Conservation (phyloP, 306 rosid genomes). For the Sechiopsis laciniata region DNA sequence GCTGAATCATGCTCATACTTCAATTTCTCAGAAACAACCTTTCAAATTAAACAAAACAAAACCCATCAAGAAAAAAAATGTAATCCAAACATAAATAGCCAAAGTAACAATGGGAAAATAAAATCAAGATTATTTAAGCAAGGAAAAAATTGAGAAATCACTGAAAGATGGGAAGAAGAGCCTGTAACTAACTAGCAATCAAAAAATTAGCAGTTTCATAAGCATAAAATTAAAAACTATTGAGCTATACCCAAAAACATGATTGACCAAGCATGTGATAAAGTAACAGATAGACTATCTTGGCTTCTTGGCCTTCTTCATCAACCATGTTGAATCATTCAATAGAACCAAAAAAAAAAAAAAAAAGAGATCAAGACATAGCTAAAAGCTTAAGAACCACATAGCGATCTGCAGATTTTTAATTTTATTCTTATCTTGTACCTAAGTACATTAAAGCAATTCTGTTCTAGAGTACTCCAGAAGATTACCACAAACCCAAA, state of each 20-base stretch:
- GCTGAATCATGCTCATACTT: conserved; percentile 49
- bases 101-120: conserved; percentile 15
- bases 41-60: conserved; percentile 26
- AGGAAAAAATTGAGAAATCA: background rate
- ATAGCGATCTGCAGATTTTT: background rate
- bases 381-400: background rate
- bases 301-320: background rate
- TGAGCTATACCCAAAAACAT: background rate
- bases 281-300: background rate
- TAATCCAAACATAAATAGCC: conserved; percentile 23
- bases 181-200: background rate
- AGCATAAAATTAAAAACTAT: background rate
- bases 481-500: background rate
- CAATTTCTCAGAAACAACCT: conserved; percentile 51
- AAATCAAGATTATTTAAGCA: conserved; percentile 10
- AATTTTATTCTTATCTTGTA: background rate
- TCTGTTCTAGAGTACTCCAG: background rate
- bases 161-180: background rate
- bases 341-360: background rate
- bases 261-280: background rate
- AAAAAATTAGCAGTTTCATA: background rate
- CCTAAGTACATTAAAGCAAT: background rate
- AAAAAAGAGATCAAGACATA: background rate
- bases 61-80: conserved; percentile 22
- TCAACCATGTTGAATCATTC: background rate